These are phyloP conservation scores for Plasmopara muralis DNA, from an alignment of 352 stramenopile species.

Conservation along the genomic window DNA sequence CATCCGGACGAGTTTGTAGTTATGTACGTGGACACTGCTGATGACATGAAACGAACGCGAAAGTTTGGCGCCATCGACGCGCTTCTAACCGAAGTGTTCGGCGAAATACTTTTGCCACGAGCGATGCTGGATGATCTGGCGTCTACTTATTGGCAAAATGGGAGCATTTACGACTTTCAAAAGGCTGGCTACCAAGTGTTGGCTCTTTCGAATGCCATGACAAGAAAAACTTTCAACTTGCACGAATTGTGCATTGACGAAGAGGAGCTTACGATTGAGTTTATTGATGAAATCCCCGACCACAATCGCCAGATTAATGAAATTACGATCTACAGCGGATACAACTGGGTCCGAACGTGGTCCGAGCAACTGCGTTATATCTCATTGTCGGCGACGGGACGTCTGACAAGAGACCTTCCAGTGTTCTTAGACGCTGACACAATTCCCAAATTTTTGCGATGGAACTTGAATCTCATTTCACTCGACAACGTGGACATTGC, in stretches of 20 bases:
- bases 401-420: slow-evolving; percentile 18
- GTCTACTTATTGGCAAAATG: slow-evolving; percentile 27
- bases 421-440: slow-evolving; percentile 34
- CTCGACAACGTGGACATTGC: slow-evolving; percentile 39
- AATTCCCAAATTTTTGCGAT: slow-evolving; percentile 43
- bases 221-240: slow-evolving; percentile 25
- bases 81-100: slow-evolving; percentile 39
- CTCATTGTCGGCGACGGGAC: slow-evolving; percentile 26
- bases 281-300: slow-evolving; percentile 35
- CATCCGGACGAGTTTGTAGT: slow-evolving; percentile 48
- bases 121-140: slow-evolving; percentile 31
- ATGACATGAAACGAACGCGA: slow-evolving; percentile 28
- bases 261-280: slow-evolving; percentile 29
- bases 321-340: slow-evolving; percentile 43
- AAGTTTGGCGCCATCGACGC: slow-evolving; percentile 35
- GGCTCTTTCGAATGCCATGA: slow-evolving; percentile 39
- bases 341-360: slow-evolving; percentile 44
- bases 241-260: slow-evolving; percentile 35
- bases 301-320: slow-evolving; percentile 30
- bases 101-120: slow-evolving; percentile 35
- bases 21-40: slow-evolving; percentile 48
- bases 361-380: slow-evolving; percentile 47
- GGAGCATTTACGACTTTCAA: slow-evolving; percentile 36
- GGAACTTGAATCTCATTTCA: slow-evolving; percentile 55
- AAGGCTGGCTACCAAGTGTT: slow-evolving; percentile 37